Base-by-base conservation (phyloP, 768 basidiomycete species). In the Rickenella mellea region DNA sequence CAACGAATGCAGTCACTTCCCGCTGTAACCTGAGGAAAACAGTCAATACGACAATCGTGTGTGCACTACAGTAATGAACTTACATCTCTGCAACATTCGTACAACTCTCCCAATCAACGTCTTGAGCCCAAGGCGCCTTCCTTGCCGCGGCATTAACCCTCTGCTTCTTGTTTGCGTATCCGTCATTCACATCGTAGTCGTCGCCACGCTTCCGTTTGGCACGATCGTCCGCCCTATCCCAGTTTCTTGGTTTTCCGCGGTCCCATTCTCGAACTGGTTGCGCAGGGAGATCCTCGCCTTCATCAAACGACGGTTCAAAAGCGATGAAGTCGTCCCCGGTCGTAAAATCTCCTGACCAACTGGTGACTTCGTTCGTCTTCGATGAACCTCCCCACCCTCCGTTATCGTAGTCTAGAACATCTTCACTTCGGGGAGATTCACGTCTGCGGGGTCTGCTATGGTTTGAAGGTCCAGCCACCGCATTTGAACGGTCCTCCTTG, bases 31-130 rank as follows among this genome's bases (percentile, higher is more conserved):
- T 93, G 41, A 15, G 14, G 17, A 33, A 28, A 42, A 30, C 9
- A 32, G 39, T 30, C 37, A 20, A 15, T 35, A 24, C 9, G 19
- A 12, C 11, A 36, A 19, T 36, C 24, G 4, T 17, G 4, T 7
- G 33, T 33, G 33, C 17, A 14, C 24, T 36, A 15, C 30, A 24
- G 33, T 26, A 41, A 30, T 24, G 38, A 10, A 73, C 83, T 43
- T 51, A 92, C 90, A 93, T 69, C 57, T 93, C 86, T 11, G 87
- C 80, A 41, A 89, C 83, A 55, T 87, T 88, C 39, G 63, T 66
- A 58, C 86, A 86, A 5, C 61, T 55, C 10, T 83, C 73, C 80
- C 85, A 85, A 49, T 89, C 75, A 7, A 91, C 68, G 6, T 71
- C 59, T 11, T 63, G 59, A 8, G 78, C 65, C 93, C 92, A 96